These are phyloP conservation scores for Colletotrichum scovillei DNA, from an alignment of 2,329 filamentous ascomycete species.

Conservation along the genomic window DNA sequence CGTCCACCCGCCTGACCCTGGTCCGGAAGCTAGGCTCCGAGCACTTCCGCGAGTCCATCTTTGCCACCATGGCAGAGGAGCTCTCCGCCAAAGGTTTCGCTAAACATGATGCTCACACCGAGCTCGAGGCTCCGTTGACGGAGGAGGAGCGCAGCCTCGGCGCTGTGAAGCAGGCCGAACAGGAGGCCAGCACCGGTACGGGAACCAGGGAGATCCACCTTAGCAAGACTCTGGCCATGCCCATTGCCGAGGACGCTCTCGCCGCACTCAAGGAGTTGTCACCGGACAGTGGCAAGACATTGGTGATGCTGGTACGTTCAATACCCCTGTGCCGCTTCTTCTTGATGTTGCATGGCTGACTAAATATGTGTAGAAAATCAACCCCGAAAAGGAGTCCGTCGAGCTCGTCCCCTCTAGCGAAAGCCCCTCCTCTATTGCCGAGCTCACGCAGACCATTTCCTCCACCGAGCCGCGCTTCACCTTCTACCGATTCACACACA, in stretches of 20 bases:
- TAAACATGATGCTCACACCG: constrained; percentile 76
- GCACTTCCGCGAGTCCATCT: constrained; percentile 81
- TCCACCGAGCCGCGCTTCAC: constrained; percentile 78
- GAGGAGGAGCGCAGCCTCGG: constrained; percentile 80
- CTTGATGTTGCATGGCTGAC: background rate
- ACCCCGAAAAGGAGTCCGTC: constrained; percentile 75
- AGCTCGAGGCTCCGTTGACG: constrained; percentile 76
- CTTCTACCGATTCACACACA: constrained; percentile 77
- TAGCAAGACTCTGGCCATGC: constrained; percentile 68
- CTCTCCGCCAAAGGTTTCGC: constrained; percentile 76
- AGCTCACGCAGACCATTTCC: constrained; percentile 72
- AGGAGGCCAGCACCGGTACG: constrained; percentile 78
- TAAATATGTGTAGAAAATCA: constrained; percentile 69
- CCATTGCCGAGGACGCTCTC: constrained; percentile 71
- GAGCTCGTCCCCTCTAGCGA: constrained; percentile 69
- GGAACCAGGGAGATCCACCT: constrained; percentile 68
- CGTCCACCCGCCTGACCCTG: constrained; percentile 79
- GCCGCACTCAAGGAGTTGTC: constrained; percentile 71
- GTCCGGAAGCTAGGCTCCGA: constrained; percentile 82
- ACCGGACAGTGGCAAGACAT: constrained; percentile 57
- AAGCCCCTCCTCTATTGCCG: constrained; percentile 64
- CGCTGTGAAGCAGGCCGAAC: constrained; percentile 80
- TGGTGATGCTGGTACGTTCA: constrained; percentile 72
- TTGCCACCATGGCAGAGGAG: constrained; percentile 77
- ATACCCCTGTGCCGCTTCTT: background rate